phyloP scores from a whole-genome alignment of 495 filamentous ascomycete genomes.

The Neurospora sp. region DNA sequence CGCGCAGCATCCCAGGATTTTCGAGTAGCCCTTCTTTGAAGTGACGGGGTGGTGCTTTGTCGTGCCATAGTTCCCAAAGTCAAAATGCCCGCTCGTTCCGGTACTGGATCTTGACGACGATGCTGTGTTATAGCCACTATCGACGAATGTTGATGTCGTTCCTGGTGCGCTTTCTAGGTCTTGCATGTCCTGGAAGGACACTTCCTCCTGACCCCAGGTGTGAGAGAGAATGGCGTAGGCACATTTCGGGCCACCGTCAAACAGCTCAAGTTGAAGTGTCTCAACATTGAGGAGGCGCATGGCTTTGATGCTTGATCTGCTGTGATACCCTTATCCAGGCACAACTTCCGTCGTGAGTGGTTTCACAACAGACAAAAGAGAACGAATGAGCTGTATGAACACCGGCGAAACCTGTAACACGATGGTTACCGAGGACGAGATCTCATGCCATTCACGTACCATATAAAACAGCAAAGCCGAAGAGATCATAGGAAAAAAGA shows the following conservation, averaged over 20 bases:
- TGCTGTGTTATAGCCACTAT: not conserved
- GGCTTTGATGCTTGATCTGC: not conserved
- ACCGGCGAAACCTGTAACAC: not conserved
- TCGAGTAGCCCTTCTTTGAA: slow-evolving; percentile 2
- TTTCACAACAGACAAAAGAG: not conserved
- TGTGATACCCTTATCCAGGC: not conserved
- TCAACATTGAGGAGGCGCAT: slow-evolving; percentile 22
- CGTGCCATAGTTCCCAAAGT: not conserved
- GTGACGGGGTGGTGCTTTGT: not conserved
- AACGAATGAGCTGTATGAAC: not conserved
- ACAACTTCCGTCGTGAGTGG: not conserved
- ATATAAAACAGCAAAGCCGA: not conserved
- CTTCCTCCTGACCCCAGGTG: slow-evolving; percentile 20
- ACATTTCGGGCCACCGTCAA: slow-evolving; percentile 4
- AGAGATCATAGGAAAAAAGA: not conserved
- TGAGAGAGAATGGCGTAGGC: slow-evolving; percentile 24
- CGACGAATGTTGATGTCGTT: not conserved
- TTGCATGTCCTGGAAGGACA: slow-evolving; percentile 12
- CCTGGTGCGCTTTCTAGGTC: not conserved
- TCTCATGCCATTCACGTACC: not conserved
- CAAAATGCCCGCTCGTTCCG: not conserved
- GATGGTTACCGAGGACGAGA: not conserved
- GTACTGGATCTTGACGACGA: not conserved
- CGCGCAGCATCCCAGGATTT: slow-evolving; percentile 4
- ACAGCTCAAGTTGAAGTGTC: slow-evolving; percentile 14